These are phyloP conservation scores for Penicillium sp. DNA, from an alignment of 2,329 filamentous ascomycete genomes.

Conservation along the genomic window DNA sequence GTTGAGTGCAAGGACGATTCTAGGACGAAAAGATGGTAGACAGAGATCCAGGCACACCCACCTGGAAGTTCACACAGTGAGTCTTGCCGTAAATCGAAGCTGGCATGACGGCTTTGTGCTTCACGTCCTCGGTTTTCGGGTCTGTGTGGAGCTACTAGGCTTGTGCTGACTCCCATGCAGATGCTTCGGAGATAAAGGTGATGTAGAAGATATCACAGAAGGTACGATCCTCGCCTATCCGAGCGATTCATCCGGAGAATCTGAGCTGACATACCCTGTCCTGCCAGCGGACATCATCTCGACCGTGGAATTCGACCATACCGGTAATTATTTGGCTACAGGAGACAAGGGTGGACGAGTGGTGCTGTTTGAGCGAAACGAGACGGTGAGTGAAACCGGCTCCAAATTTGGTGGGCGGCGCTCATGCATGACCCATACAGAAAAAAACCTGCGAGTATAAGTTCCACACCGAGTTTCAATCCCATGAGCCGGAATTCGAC, in stretches of 20 bases:
- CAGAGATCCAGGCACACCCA: conserved; percentile 86
- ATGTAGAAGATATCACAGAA: conserved; percentile 98
- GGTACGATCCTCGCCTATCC: conserved; percentile 47
- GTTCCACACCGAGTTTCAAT: conserved; percentile 99
- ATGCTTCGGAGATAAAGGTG: conserved; percentile 99
- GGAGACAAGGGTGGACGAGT: conserved; percentile 50
- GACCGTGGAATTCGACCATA: conserved; percentile 51
- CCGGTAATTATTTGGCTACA: conserved; percentile 50
- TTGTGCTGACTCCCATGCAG: conserved; percentile 45
- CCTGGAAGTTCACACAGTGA: conserved; percentile 99
- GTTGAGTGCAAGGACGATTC: conserved; percentile 31
- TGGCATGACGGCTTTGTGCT: neutral
- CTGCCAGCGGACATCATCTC: conserved; percentile 48
- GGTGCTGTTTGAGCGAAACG: conserved; percentile 65
- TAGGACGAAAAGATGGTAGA: conserved; percentile 76
- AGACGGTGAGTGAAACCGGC: conserved; percentile 61
- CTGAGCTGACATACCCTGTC: conserved; percentile 12
- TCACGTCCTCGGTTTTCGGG: neutral
- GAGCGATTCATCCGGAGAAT: conserved; percentile 3
- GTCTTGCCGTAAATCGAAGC: conserved; percentile 37
- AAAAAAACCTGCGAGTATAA: conserved; percentile 99
- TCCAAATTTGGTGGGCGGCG: neutral
- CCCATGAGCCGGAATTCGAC: conserved; percentile 98
- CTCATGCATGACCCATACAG: conserved; percentile 46
- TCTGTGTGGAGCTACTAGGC: neutral